phyloP scores from a whole-genome alignment of 495 filamentous ascomycete genomes.

The Xylaria intraflava region DNA sequence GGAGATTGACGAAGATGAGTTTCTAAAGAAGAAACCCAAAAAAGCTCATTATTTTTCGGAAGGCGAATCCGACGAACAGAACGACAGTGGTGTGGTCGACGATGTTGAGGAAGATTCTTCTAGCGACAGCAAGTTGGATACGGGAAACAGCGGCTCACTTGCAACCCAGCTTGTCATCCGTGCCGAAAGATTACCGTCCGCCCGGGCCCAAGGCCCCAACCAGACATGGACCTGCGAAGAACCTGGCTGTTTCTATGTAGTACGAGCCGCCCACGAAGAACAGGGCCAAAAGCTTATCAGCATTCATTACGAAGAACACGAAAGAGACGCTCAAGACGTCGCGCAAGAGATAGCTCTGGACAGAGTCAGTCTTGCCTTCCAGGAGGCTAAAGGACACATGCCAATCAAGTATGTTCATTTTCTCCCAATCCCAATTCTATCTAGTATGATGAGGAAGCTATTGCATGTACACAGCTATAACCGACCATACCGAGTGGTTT shows the following conservation, averaged over 20 bases:
- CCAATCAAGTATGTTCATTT: conserved; percentile 50
- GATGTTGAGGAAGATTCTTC: conserved; percentile 29
- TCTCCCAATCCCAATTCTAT: conserved; percentile 17
- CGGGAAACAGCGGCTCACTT: conserved; percentile 11
- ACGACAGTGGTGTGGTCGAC: conserved; percentile 26
- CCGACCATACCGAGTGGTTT: not conserved
- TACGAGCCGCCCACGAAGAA: conserved; percentile 52
- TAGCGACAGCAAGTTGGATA: not conserved
- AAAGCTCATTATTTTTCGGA: conserved; percentile 24
- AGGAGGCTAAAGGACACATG: conserved; percentile 47
- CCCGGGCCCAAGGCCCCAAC: conserved; percentile 45
- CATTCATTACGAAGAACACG: conserved; percentile 60
- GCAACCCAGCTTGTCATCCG: conserved; percentile 33
- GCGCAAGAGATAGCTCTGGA: conserved; percentile 36
- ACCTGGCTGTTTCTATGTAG: conserved; percentile 57
- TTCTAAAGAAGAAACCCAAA: conserved; percentile 28
- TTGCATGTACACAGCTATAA: conserved; percentile 6
- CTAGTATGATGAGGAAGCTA: not conserved
- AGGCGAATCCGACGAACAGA: conserved; percentile 7
- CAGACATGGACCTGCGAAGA: conserved; percentile 67
- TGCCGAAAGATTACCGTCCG: conserved; percentile 40
- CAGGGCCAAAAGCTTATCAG: conserved; percentile 53
- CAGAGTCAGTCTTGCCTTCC: conserved; percentile 36
- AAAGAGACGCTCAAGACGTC: conserved; percentile 54
- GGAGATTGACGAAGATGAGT: conserved; percentile 25